Conservation (phyloP, 257 asterid genomes). For the Cordia subcordata region DNA sequence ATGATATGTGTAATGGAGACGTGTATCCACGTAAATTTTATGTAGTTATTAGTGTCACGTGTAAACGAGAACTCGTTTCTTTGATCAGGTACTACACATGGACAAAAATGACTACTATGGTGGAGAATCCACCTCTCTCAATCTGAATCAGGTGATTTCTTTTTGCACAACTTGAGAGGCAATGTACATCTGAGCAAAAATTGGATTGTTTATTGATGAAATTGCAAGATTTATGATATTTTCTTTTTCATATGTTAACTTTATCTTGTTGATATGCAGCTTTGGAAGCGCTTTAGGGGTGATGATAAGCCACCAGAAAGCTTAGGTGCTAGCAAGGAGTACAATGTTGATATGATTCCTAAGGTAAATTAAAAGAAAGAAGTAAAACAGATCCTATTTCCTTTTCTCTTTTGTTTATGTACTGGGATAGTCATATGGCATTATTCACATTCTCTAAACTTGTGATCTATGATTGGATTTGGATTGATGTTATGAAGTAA, state of each 20-base stretch:
- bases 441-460: too few species aligned
- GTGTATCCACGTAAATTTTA: too few species aligned
- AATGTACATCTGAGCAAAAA: too few species aligned
- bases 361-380: slow-evolving; percentile 41
- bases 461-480: too few species aligned
- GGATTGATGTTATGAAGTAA: too few species aligned
- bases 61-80: slow-evolving; percentile 3
- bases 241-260: neutral
- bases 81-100: slow-evolving; percentile 81
- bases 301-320: slow-evolving; percentile 61
- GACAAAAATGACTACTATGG: slow-evolving; percentile 96
- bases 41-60: too few species aligned
- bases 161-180: neutral
- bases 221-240: too few species aligned
- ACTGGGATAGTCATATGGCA: too few species aligned
- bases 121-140: slow-evolving; percentile 87
- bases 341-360: slow-evolving; percentile 97
- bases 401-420: too few species aligned
- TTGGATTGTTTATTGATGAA: too few species aligned
- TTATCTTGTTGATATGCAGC: slow-evolving; percentile 36
- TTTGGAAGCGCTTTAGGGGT: slow-evolving; percentile 96
- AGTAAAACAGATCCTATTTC: too few species aligned
- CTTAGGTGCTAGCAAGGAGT: slow-evolving; percentile 84
- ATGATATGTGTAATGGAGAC: too few species aligned
- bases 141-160: slow-evolving; percentile 65